phyloP scores from a whole-genome alignment of 2,329 filamentous ascomycete genomes.

The Scedosporium dehoogii region DNA sequence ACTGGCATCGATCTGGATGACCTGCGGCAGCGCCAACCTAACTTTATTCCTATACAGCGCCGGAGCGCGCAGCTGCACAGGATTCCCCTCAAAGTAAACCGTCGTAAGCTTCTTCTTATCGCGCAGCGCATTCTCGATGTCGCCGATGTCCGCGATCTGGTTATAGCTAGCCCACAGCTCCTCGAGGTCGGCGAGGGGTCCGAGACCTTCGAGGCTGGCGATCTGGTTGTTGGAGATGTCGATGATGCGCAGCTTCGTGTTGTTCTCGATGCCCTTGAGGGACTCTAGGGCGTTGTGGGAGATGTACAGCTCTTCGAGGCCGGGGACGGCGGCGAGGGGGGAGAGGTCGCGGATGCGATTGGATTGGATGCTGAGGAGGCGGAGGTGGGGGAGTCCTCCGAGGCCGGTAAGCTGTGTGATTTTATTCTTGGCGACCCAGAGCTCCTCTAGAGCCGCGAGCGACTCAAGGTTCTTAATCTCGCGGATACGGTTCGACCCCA shows the following conservation, averaged over 20 bases:
- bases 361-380: constrained; percentile 87
- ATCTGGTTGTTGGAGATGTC: constrained; percentile 89
- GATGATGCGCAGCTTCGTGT: constrained; percentile 61
- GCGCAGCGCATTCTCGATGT: constrained; percentile 67
- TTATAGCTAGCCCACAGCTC: constrained; percentile 96
- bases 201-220: constrained; percentile 61
- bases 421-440: constrained; percentile 96
- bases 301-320: constrained; percentile 88
- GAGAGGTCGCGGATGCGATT: constrained; percentile 77
- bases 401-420: constrained; percentile 77
- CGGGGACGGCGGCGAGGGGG: constrained; percentile 62
- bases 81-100: constrained; percentile 95
- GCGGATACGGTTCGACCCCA: constrained; percentile 85
- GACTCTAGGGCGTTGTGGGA: constrained; percentile 85
- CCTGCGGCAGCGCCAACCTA: constrained; percentile 71
- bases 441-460: constrained; percentile 67
- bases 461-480: constrained; percentile 79
- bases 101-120: constrained; percentile 76
- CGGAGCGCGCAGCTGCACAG: constrained; percentile 68
- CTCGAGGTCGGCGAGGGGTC: constrained; percentile 60
- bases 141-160: constrained; percentile 65
- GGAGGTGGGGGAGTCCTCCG: constrained; percentile 64
- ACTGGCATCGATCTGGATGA: constrained; percentile 96
- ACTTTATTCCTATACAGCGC: constrained; percentile 93
- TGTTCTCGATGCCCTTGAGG: constrained; percentile 61